Base-by-base conservation (phyloP, 129 eudicot species). In the Lonicera japonica region DNA sequence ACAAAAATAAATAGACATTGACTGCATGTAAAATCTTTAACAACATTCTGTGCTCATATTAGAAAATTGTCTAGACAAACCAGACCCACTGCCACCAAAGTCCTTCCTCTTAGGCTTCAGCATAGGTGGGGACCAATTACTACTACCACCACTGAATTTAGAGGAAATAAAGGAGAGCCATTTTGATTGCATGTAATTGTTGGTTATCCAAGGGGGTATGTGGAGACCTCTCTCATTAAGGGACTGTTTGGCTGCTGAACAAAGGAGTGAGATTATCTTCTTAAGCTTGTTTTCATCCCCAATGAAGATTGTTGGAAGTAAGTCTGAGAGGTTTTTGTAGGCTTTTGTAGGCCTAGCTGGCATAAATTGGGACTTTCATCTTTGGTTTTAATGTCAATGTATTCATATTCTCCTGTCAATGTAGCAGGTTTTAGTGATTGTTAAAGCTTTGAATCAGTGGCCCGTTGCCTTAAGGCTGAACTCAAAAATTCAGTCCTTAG, bases 121-220 rank as follows among this genome's bases (percentile, higher is more conserved):
- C 36, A 29, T 29, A 6, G 36, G 36, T 29, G 36, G 36, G 36
- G 36, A 29, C 36, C 36, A 29, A 2, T 29, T 29, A 29, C 36
- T 29, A 29, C 36, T 29, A 29, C 36, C 36, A 29, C 2, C 36
- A n/a, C n/a, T n/a, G n/a, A n/a, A n/a, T 29, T 29, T 29, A 29
- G 36, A 29, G 36, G 36, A 29, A 29, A 29, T 6, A 29, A 29
- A 1, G 36, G 36, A 6, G 36, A 29, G 16, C 79, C 79, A 73
- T 60, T 73, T 73, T 24, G 73, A 73, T 0, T 17, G 63, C 79
- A 73, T 67, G 45, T 73, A 66, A 61, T 64, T 17, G 63, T 16
- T 17, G 14, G 63, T 73, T n/a, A 73, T 60, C 79, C 79, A 73
- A 14, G 80, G 80, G 11, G 80, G 80, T 5, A 75, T 70, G 43